A percentile compares a stretch with the other conserved stretches of the same genome.
Evolutionary conservation across 176 grass and related monocot species (phyloP).

Genomic region (Hordeum marinum): DNA sequence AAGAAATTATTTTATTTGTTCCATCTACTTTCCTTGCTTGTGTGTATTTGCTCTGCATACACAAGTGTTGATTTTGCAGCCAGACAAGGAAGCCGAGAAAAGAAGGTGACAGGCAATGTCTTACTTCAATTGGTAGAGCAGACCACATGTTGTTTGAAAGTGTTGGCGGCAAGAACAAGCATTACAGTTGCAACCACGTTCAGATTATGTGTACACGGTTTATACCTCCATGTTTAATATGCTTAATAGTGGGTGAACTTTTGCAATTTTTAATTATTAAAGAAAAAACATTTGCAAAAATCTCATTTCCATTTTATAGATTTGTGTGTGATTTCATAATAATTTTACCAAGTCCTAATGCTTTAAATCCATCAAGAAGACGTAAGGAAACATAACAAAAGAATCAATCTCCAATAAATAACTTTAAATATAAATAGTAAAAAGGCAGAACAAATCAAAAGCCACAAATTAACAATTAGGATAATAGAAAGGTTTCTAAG

Average conservation of each 20-base stretch:
- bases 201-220: not conserved
- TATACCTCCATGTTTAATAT: not conserved
- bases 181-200: not conserved
- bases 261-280: not conserved
- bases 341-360: not conserved
- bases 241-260: not conserved
- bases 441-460: not conserved
- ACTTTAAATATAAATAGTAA: not conserved
- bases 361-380: not conserved
- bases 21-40: not conserved
- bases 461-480: slow-evolving; percentile 1
- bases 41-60: not conserved
- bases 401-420: not conserved
- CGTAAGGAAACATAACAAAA: not conserved
- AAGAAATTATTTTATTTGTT: not conserved
- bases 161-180: not conserved
- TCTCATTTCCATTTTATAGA: not conserved
- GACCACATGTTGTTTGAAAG: not conserved
- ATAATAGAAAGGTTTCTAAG: not conserved
- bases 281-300: not conserved
- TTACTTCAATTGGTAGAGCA: not conserved
- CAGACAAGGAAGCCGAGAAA: not conserved
- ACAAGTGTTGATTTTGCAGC: not conserved
- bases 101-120: not conserved
- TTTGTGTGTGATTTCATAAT: not conserved